These are phyloP conservation scores for Pseudodiploospora longispora DNA, from an alignment of 2,329 filamentous ascomycete species.

Conservation along the genomic window DNA sequence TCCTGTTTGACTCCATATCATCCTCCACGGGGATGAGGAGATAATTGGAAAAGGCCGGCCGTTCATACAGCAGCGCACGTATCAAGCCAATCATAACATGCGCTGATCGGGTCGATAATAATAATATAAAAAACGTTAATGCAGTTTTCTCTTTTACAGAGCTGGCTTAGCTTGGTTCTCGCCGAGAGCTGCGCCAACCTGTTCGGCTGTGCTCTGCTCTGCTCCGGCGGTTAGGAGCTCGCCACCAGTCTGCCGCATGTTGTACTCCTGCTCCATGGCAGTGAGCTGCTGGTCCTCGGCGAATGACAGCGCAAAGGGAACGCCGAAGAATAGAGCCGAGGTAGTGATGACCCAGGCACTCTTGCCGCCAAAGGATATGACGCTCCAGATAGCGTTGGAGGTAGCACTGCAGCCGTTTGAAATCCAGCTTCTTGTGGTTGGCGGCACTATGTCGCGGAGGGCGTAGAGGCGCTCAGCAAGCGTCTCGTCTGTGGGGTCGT, in stretches of 20 bases:
- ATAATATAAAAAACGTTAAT: no score
- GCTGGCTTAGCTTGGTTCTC: constrained; percentile 39
- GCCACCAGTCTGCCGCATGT: constrained; percentile 85
- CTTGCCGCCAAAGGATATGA: constrained; percentile 69
- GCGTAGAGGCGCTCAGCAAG: constrained; percentile 64
- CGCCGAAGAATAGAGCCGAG: constrained; percentile 78
- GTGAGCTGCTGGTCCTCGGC: constrained; percentile 94
- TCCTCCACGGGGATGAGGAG: no score
- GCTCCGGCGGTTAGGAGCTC: constrained; percentile 52
- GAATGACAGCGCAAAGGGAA: constrained; percentile 88
- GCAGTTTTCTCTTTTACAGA: constrained; percentile 29
- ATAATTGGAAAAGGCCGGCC: no score
- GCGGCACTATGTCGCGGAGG: constrained; percentile 68
- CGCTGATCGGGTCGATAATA: no score
- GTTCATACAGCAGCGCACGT: no score
- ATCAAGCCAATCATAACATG: no score
- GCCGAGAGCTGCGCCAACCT: constrained; percentile 42
- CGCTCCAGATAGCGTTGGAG: constrained; percentile 38
- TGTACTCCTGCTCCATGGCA: constrained; percentile 96
- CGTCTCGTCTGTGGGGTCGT: constrained; percentile 49
- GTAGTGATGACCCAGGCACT: constrained; percentile 87
- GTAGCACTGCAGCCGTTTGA: constrained; percentile 53
- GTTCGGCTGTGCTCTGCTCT: constrained; percentile 37
- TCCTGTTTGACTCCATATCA: no score
- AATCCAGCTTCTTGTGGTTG: constrained; percentile 61